Evolutionary conservation across 495 filamentous ascomycete genomes (phyloP), one percentile per base, ranked within the genome.

Genomic region (Amphirosellinia nigrospora): DNA sequence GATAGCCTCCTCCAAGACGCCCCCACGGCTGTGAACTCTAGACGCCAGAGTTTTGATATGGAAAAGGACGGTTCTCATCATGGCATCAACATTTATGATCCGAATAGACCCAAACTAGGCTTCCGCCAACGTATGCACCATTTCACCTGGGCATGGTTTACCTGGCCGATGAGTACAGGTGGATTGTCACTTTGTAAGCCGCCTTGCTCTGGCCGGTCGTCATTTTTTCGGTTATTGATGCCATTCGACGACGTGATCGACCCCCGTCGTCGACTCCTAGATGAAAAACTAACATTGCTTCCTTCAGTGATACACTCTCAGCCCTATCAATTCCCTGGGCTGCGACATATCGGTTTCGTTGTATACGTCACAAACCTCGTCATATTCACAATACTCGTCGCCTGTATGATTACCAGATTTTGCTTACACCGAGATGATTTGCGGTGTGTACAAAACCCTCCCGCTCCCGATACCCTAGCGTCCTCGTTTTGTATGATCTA

Each of bases 281-380:
- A 28, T 10, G 23, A 4, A n/a, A n/a, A 56, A 19, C 58, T 69
- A 61, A 39, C 79, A 38, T 19, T 34, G 8, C 48, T 0, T 45
- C 15, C 2, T 69, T 36, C 36, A 69, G 67, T 91, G 39, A 82
- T 93, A 48, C 84, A 80, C 61, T 81, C 81, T 55, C 86, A 87
- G 16, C 90, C 90, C 13, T 83, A 89, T 73, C 79, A 81, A 21
- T 92, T 92, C 79, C 73, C 76, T 3, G 89, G 89, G 38, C 81
- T 92, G 13, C 77, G 77, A 21, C 80, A 83, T 39, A 88, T 92
- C 72, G 90, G 90, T 4, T 81, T 88, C 9, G 79, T 84, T 30
- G 80, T 92, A 55, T 93, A 89, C 79, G 79, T 91, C 48, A 61
- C 90, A 61, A 88, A 93, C 77, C 79, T 93, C 4, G 38, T 88